Conservation (phyloP, 345 rosid genomes). For the Clarkia xantiana region DNA sequence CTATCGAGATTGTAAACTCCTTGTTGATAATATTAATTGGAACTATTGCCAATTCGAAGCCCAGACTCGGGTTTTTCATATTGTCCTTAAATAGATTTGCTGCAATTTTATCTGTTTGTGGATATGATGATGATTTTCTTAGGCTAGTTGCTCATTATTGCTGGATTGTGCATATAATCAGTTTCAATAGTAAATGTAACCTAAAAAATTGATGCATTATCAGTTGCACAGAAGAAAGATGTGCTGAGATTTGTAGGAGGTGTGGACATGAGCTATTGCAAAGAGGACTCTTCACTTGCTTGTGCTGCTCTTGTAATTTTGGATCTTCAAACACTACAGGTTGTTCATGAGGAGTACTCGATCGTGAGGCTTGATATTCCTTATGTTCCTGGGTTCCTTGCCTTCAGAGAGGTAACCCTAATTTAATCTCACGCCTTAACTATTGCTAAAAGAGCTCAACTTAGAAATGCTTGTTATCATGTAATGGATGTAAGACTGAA, state of each 20-base stretch:
- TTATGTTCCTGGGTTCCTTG: conserved; percentile 74
- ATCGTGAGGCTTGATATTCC: conserved; percentile 40
- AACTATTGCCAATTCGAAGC: too few species aligned
- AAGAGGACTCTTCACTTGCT: conserved; percentile 50
- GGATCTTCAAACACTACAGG: conserved; percentile 30
- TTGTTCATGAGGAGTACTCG: conserved; percentile 40
- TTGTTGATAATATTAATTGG: too few species aligned
- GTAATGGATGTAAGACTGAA: neutral
- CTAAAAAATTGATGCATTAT: too few species aligned
- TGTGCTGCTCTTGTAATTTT: conserved; percentile 68
- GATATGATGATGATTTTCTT: too few species aligned
- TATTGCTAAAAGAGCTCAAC: too few species aligned
- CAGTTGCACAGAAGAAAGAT: conserved; percentile 10
- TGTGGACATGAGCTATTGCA: conserved; percentile 73
- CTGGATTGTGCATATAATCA: too few species aligned
- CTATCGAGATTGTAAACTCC: too few species aligned
- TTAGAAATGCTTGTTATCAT: neutral
- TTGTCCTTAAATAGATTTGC: too few species aligned
- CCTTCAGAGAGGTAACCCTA: conserved; percentile 63
- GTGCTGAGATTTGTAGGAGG: conserved; percentile 71
- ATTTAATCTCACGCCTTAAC: neutral
- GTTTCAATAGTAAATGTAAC: too few species aligned
- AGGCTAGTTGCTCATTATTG: too few species aligned
- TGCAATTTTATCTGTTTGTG: too few species aligned
- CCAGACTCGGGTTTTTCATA: too few species aligned